phyloP scores from a whole-genome alignment of 805 yeast genomes.

The Saccharomycopsis selenospora region DNA sequence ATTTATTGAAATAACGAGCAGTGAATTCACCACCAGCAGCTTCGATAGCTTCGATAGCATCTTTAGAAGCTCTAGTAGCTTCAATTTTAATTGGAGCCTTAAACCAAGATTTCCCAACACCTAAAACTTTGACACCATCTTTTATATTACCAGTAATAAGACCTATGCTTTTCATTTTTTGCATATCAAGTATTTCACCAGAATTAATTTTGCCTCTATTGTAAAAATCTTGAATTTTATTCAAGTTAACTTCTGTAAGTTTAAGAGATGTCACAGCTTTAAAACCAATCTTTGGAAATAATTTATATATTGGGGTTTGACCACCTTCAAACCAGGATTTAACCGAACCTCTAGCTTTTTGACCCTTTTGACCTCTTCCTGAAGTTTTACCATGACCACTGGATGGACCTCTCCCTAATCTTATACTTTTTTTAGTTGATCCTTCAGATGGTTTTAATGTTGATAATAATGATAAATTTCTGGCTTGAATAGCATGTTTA shows the following conservation, averaged over 20 bases:
- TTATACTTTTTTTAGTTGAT: constrained; percentile 52
- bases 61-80: constrained; percentile 71
- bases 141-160: constrained; percentile 61
- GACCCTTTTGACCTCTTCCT: constrained; percentile 98
- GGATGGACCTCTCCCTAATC: constrained; percentile 96
- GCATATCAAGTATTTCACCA: constrained; percentile 65
- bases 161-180: constrained; percentile 68
- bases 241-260: constrained; percentile 55
- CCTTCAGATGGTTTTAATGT: constrained; percentile 52
- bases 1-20: constrained; percentile 59
- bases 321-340: constrained; percentile 98
- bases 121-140: constrained; percentile 79
- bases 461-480: constrained; percentile 40
- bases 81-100: constrained; percentile 58
- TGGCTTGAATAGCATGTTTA: not conserved
- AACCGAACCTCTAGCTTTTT: constrained; percentile 87
- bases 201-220: constrained; percentile 55
- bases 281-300: constrained; percentile 87
- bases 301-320: constrained; percentile 83
- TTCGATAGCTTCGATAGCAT: constrained; percentile 71
- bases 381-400: constrained; percentile 91
- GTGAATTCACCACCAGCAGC: constrained; percentile 64
- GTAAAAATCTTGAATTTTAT: constrained; percentile 63
- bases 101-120: constrained; percentile 46
- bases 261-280: constrained; percentile 52